phyloP scores from a whole-genome alignment of 1,284 basidiomycete species.

The Ustilago vetiveriae region DNA sequence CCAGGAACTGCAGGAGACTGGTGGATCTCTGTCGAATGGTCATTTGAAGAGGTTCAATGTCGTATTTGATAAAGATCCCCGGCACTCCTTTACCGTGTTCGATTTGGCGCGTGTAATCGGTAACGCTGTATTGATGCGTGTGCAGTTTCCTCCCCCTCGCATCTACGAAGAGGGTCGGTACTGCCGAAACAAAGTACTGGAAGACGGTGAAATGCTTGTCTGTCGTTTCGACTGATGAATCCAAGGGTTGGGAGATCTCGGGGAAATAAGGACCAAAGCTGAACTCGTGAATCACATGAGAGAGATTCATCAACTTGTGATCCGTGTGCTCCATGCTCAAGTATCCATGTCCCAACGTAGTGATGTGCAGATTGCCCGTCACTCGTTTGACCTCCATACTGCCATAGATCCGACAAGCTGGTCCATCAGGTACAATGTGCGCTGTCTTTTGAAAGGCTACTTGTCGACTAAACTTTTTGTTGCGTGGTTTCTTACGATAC shows the following conservation, averaged over 20 bases:
- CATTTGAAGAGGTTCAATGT: slow-evolving; percentile 88
- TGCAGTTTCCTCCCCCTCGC: slow-evolving; percentile 72
- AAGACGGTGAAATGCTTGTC: slow-evolving; percentile 74
- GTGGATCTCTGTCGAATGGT: slow-evolving; percentile 88
- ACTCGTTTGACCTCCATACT: slow-evolving; percentile 87
- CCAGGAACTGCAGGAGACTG: slow-evolving; percentile 80
- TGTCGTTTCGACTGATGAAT: slow-evolving; percentile 78
- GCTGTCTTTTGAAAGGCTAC: slow-evolving; percentile 63
- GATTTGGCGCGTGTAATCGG: slow-evolving; percentile 84
- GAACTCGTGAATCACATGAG: slow-evolving; percentile 94
- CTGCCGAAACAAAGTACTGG: slow-evolving; percentile 93
- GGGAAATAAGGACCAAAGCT: slow-evolving; percentile 97
- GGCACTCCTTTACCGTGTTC: slow-evolving; percentile 83
- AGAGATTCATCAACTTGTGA: slow-evolving; percentile 86
- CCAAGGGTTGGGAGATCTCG: slow-evolving; percentile 91
- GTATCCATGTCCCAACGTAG: slow-evolving; percentile 93
- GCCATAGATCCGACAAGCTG: slow-evolving; percentile 86
- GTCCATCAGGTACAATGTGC: slow-evolving; percentile 64
- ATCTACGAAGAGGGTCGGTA: slow-evolving; percentile 91
- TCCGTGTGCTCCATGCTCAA: slow-evolving; percentile 85
- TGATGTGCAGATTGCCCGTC: slow-evolving; percentile 74
- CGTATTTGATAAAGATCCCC: slow-evolving; percentile 73
- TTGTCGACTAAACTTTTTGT: slow-evolving; percentile 71
- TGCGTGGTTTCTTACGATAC: slow-evolving; percentile 34
- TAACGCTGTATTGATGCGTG: slow-evolving; percentile 95